A percentile compares a stretch with the other conserved stretches of the same genome.
Conservation (phyloP, 1,284 basidiomycete species). For the Pyrrhoderma lamaoense region DNA sequence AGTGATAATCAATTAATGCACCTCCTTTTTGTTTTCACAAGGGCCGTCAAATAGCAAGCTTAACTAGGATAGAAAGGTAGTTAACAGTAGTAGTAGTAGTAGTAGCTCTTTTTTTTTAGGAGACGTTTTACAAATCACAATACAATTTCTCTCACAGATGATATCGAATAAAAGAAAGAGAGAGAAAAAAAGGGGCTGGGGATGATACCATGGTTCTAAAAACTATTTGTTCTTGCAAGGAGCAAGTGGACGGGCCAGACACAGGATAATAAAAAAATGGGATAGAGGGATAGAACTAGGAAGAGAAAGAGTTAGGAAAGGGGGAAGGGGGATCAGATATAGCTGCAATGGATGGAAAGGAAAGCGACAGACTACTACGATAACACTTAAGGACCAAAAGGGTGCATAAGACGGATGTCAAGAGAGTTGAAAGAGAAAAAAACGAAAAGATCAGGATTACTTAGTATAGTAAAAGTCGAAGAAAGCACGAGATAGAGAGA, state of each 20-base stretch:
- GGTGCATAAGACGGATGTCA: background rate
- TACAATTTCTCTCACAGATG: too few species aligned
- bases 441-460: constrained; percentile 3
- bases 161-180: too few species aligned
- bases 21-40: too few species aligned
- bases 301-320: background rate
- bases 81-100: too few species aligned
- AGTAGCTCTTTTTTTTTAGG: too few species aligned
- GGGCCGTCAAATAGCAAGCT: too few species aligned
- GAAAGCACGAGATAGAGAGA: constrained; percentile 4
- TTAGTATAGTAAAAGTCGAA: background rate
- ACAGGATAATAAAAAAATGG: background rate
- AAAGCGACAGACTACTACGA: constrained; percentile 14
- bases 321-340: background rate
- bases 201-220: constrained; percentile 4
- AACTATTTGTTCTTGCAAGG: constrained; percentile 1
- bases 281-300: too few species aligned
- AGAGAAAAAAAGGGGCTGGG: background rate
- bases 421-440: too few species aligned
- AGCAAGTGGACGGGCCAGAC: background rate
- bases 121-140: too few species aligned
- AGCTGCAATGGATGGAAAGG: constrained; percentile 5
- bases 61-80: too few species aligned
- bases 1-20: too few species aligned
- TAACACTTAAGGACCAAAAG: constrained; percentile 5